These are phyloP conservation scores for Serendipita sp. DNA, from an alignment of 1,284 basidiomycete species.

Conservation along the genomic window DNA sequence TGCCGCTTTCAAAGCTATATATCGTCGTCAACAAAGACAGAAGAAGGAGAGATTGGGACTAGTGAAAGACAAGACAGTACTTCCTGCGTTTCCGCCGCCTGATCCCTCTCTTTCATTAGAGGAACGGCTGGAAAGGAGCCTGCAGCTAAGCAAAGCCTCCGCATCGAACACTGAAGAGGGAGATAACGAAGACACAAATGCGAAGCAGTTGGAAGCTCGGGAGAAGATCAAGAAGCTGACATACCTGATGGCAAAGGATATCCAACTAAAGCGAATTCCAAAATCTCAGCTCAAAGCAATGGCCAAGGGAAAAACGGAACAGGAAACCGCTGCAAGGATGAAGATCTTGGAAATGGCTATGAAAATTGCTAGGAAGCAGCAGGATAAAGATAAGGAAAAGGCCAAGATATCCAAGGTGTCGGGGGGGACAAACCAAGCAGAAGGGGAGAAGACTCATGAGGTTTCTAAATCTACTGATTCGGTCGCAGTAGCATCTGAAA, in stretches of 20 bases:
- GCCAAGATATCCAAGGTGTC: neutral
- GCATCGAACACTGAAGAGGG: neutral
- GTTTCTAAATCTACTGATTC: no score
- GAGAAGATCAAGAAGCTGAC: conserved; percentile 3
- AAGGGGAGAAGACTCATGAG: no score
- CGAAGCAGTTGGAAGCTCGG: neutral
- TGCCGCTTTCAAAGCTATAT: neutral
- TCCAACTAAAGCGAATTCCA: neutral
- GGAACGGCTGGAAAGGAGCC: neutral
- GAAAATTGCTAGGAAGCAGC: neutral
- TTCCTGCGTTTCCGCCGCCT: neutral
- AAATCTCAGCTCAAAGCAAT: conserved; percentile 1
- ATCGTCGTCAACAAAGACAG: neutral
- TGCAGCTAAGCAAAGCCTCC: neutral
- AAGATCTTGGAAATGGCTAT: neutral
- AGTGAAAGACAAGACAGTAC: neutral
- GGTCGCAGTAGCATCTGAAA: neutral
- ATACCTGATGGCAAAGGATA: neutral
- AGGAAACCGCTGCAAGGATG: conserved; percentile 1
- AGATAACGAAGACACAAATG: neutral
- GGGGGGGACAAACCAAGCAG: neutral
- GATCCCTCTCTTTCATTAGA: neutral
- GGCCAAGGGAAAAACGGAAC: neutral
- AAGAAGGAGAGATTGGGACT: neutral
- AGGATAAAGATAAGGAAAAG: neutral